A percentile compares a stretch with the other conserved stretches of the same genome.
These are phyloP conservation scores for Hymenoscyphus repandus DNA, from an alignment of 2,329 filamentous ascomycete species.

Conservation along the genomic window DNA sequence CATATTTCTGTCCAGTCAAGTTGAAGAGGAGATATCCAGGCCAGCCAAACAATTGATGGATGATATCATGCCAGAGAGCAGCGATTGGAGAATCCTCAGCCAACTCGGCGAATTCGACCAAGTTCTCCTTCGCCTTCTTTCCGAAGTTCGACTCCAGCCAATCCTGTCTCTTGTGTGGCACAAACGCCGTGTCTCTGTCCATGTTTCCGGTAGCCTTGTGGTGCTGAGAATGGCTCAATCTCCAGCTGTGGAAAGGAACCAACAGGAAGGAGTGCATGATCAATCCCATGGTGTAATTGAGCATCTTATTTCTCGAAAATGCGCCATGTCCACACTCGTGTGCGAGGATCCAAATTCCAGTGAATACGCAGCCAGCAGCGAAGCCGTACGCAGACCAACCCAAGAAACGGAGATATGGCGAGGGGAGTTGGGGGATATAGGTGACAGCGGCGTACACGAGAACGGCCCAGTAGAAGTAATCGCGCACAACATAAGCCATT, in stretches of 20 bases:
- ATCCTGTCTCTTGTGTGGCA: conserved; percentile 42
- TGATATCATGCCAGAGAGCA: conserved; percentile 47
- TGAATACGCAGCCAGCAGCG: conserved; percentile 61
- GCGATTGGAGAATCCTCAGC: conserved; percentile 60
- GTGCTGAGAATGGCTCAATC: conserved; percentile 64
- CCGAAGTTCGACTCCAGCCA: conserved; percentile 29
- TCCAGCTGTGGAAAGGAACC: conserved; percentile 70
- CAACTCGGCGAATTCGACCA: conserved; percentile 44
- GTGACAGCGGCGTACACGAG: conserved; percentile 45
- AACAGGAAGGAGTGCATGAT: conserved; percentile 59
- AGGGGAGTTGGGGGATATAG: conserved; percentile 47
- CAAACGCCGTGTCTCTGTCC: conserved; percentile 62
- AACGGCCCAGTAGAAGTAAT: conserved; percentile 45
- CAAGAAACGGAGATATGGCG: conserved; percentile 39
- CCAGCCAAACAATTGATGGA: conserved; percentile 62
- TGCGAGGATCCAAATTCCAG: conserved; percentile 66
- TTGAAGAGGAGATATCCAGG: conserved; percentile 60
- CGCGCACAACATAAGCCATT: conserved; percentile 53
- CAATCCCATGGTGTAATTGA: conserved; percentile 63
- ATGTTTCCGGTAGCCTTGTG: conserved; percentile 65
- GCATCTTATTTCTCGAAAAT: conserved; percentile 50
- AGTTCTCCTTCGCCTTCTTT: conserved; percentile 23
- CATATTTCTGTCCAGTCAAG: conserved; percentile 31
- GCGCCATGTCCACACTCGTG: conserved; percentile 70
- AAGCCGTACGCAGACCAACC: conserved; percentile 59